phyloP scores from a whole-genome alignment of 2,329 filamentous ascomycete species.

The Aspergillus unguis region DNA sequence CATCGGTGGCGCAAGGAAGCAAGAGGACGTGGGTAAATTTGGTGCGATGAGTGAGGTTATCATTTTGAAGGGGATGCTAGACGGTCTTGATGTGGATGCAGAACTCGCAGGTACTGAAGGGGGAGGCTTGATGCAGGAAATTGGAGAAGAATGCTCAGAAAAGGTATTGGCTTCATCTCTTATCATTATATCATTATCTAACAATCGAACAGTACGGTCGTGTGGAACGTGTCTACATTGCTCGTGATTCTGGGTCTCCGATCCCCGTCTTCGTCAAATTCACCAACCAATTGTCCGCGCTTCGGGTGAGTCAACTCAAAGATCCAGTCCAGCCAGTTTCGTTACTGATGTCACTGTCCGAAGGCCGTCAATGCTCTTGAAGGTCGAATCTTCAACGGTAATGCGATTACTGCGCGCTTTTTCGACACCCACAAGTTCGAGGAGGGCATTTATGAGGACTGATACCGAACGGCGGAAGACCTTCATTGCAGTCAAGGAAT shows the following conservation, averaged over 20 bases:
- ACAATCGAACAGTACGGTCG: slow-evolving; percentile 64
- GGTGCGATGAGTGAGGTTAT: slow-evolving; percentile 78
- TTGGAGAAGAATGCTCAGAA: slow-evolving; percentile 86
- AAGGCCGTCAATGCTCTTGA: slow-evolving; percentile 87
- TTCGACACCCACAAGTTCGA: slow-evolving; percentile 84
- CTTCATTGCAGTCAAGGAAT: not conserved
- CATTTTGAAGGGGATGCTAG: slow-evolving; percentile 78
- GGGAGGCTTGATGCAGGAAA: slow-evolving; percentile 77
- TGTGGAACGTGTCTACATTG: slow-evolving; percentile 75
- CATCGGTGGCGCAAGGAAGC: slow-evolving; percentile 67
- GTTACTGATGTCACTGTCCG: not conserved
- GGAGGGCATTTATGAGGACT: slow-evolving; percentile 53
- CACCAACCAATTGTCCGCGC: slow-evolving; percentile 75
- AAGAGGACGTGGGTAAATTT: slow-evolving; percentile 55
- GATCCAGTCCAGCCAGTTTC: not conserved
- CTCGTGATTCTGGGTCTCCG: slow-evolving; percentile 53
- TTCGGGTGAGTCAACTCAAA: slow-evolving; percentile 61
- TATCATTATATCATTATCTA: not conserved
- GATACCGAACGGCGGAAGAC: slow-evolving; percentile 3
- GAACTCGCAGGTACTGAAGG: slow-evolving; percentile 66
- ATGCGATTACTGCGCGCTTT: slow-evolving; percentile 75
- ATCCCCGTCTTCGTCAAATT: slow-evolving; percentile 89
- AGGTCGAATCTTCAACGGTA: slow-evolving; percentile 83
- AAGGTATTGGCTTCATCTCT: slow-evolving; percentile 51
- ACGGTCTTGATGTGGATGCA: slow-evolving; percentile 74